Evolutionary conservation across 306 rosid genomes (phyloP).

Genomic region (Sesbania bispinosa): DNA sequence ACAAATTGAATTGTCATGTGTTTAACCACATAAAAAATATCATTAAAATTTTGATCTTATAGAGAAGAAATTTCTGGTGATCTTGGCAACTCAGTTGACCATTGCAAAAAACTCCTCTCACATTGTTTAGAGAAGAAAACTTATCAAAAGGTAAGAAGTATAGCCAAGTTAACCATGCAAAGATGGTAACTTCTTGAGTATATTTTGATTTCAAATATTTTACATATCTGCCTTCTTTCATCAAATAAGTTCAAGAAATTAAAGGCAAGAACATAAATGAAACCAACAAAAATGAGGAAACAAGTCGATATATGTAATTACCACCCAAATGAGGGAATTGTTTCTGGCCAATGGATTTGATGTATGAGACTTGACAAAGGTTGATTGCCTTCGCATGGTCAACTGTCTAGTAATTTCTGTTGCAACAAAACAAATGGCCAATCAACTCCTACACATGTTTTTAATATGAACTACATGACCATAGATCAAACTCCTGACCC

Average conservation of each 20-base stretch:
- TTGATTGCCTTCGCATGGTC: conserved; percentile 81
- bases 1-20: neutral
- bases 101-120: neutral
- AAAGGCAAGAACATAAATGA: neutral
- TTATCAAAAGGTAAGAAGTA: neutral
- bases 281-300: conserved; percentile 10
- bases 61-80: neutral
- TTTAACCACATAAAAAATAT: neutral
- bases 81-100: neutral
- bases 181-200: neutral
- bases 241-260: neutral
- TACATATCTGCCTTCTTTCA: neutral
- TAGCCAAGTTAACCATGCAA: conserved; percentile 11
- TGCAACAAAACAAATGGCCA: conserved; percentile 22
- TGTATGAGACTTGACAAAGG: conserved; percentile 66
- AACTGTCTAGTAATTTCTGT: conserved; percentile 67
- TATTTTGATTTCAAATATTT: conserved; percentile 14
- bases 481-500: neutral
- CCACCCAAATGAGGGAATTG: conserved; percentile 68
- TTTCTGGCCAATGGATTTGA: conserved; percentile 63
- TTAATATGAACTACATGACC: neutral
- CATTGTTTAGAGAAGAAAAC: conserved; percentile 2
- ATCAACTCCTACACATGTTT: conserved; percentile 14
- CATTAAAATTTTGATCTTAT: neutral
- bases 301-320: conserved; percentile 39